A percentile compares a stretch with the other conserved stretches of the same genome.
Evolutionary conservation across 2,329 filamentous ascomycete genomes (phyloP).

Genomic region (Alternaria angustiovoidea): DNA sequence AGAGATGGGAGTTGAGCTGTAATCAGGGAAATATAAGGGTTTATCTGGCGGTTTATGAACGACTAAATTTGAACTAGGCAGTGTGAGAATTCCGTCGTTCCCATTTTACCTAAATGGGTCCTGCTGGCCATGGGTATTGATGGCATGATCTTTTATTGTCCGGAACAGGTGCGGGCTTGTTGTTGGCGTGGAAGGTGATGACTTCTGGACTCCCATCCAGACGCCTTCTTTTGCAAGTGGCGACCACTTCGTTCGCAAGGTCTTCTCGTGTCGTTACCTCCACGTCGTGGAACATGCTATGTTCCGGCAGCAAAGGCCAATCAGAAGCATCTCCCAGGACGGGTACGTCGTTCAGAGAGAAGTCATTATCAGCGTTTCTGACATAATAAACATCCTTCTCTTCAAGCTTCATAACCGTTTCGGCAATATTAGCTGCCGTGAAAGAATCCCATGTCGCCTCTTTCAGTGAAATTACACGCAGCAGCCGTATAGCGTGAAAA

Average conservation of each 20-base stretch:
- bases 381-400: neutral
- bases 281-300: constrained; percentile 6
- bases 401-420: constrained; percentile 13
- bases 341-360: neutral
- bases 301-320: neutral
- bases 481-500: constrained; percentile 48
- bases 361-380: neutral
- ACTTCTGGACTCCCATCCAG: neutral
- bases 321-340: neutral
- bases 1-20: neutral
- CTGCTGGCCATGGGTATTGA: neutral
- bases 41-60: too few species aligned
- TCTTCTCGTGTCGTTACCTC: constrained; percentile 1
- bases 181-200: neutral
- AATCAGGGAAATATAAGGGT: too few species aligned
- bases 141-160: neutral
- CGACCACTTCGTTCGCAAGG: neutral
- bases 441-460: constrained; percentile 56
- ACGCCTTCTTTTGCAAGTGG: constrained; percentile 6
- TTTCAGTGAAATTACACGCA: constrained; percentile 42
- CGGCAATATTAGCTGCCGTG: constrained; percentile 11
- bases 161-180: neutral
- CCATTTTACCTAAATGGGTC: neutral
- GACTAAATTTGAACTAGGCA: too few species aligned
- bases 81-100: too few species aligned